These are phyloP conservation scores for Syzygium syzygioides DNA, from an alignment of 441 rosid species.

Conservation along the genomic window DNA sequence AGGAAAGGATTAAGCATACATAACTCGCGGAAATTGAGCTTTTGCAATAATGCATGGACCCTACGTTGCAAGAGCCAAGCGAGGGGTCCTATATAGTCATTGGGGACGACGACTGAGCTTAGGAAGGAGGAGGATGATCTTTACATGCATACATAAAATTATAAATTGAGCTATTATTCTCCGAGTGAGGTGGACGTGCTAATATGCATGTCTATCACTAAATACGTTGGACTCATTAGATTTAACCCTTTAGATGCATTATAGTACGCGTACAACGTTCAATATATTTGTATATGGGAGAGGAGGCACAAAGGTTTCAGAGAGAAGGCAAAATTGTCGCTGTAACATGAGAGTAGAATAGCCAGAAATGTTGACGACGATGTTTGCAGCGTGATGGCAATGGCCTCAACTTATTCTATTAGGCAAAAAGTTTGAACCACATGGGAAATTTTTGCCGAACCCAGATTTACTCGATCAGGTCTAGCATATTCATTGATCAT, in stretches of 20 bases:
- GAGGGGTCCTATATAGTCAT: accelerated
- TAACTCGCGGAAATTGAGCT: no score
- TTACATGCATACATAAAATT: accelerated
- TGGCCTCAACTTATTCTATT: accelerated
- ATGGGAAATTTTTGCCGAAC: background rate
- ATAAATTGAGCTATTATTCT: accelerated
- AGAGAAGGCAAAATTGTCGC: background rate
- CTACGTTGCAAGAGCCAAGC: background rate
- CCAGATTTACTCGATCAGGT: background rate
- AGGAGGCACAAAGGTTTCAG: background rate
- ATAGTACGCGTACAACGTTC: accelerated
- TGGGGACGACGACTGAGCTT: background rate
- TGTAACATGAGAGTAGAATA: accelerated
- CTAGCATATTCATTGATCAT: background rate
- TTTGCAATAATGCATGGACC: accelerated
- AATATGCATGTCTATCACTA: accelerated
- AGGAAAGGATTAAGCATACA: no score
- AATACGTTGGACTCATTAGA: accelerated
- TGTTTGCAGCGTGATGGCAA: background rate
- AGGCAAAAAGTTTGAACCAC: background rate
- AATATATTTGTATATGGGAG: background rate
- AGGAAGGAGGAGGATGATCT: background rate
- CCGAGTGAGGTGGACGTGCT: background rate
- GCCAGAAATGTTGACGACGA: background rate
- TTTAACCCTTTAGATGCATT: accelerated